These are phyloP conservation scores for Scheffersomyces lignicola DNA, from an alignment of 1,139 yeast species.

Conservation along the genomic window DNA sequence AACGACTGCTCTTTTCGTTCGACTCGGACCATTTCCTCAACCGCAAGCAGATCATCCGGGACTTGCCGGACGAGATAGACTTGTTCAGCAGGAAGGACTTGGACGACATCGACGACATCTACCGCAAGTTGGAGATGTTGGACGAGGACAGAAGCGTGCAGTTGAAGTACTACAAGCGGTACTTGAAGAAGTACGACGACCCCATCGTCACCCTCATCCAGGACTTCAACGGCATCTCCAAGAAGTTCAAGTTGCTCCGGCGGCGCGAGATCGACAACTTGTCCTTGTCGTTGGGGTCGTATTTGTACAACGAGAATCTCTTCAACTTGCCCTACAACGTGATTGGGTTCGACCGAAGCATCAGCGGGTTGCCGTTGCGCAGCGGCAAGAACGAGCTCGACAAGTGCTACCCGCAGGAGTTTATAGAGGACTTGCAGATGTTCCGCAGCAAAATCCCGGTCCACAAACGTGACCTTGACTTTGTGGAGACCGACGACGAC, in stretches of 20 bases:
- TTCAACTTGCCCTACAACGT: constrained; percentile 42
- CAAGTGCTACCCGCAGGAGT: constrained; percentile 37
- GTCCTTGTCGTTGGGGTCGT: constrained; percentile 28
- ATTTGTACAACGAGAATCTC: constrained; percentile 29
- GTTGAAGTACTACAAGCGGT: constrained; percentile 36
- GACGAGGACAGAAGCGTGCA: constrained; percentile 44
- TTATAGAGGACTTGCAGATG: constrained; percentile 41
- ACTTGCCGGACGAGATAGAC: constrained; percentile 42
- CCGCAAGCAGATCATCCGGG: constrained; percentile 32
- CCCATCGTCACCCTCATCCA: constrained; percentile 33
- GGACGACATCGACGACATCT: constrained; percentile 32
- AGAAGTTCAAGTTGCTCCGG: constrained; percentile 37
- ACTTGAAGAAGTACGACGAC: constrained; percentile 33
- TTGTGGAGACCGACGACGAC: constrained; percentile 30
- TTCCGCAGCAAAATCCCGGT: constrained; percentile 31
- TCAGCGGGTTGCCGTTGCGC: constrained; percentile 42
- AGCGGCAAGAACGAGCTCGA: constrained; percentile 22
- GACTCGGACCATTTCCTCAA: constrained; percentile 39
- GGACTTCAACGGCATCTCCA: constrained; percentile 37
- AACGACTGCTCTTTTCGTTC: constrained; percentile 34
- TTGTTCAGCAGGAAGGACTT: constrained; percentile 27
- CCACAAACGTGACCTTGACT: constrained; percentile 41
- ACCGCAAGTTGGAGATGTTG: constrained; percentile 30
- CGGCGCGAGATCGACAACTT: constrained; percentile 35
- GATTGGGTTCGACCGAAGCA: constrained; percentile 43